Percentiles rank a stretch among this genome's conserved stretches.
Evolutionary conservation across 257 asterid species (phyloP).

Genomic region (Prunella vulgaris): DNA sequence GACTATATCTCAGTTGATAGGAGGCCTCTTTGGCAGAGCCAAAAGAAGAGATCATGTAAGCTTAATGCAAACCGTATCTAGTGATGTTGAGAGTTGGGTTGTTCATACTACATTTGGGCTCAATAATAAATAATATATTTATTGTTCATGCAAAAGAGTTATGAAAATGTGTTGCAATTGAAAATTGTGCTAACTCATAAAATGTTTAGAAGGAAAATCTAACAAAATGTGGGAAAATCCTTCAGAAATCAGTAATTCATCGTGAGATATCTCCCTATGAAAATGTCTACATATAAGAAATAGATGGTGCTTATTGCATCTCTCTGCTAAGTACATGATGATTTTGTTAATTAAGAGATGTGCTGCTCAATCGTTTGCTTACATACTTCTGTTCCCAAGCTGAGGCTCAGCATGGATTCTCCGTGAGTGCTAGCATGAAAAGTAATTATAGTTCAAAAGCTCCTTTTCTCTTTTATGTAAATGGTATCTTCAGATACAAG

Average conservation of each 20-base stretch:
- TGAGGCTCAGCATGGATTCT: too few species aligned
- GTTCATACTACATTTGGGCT: not conserved
- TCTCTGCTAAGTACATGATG: not conserved
- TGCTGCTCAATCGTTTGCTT: not conserved
- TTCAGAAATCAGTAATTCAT: not conserved
- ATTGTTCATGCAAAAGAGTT: not conserved
- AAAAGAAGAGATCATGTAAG: not conserved
- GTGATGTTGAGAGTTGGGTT: not conserved
- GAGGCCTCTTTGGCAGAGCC: not conserved
- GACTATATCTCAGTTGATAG: not conserved
- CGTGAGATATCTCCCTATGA: not conserved
- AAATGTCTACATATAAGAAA: not conserved
- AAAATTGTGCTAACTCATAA: not conserved
- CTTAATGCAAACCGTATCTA: not conserved
- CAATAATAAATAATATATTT: too few species aligned
- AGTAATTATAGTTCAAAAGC: too few species aligned
- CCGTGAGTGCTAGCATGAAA: too few species aligned
- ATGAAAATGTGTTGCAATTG: not conserved
- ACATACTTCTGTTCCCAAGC: too few species aligned
- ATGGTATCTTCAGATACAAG: too few species aligned
- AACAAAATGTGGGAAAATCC: too few species aligned
- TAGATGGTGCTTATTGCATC: not conserved
- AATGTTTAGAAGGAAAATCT: not conserved
- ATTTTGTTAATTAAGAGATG: not conserved
- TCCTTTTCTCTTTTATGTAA: too few species aligned